Evolutionary conservation across 1,139 yeast genomes (phyloP), one percentile per base, ranked within the genome.

Genomic region (Candida sanyaensis): DNA sequence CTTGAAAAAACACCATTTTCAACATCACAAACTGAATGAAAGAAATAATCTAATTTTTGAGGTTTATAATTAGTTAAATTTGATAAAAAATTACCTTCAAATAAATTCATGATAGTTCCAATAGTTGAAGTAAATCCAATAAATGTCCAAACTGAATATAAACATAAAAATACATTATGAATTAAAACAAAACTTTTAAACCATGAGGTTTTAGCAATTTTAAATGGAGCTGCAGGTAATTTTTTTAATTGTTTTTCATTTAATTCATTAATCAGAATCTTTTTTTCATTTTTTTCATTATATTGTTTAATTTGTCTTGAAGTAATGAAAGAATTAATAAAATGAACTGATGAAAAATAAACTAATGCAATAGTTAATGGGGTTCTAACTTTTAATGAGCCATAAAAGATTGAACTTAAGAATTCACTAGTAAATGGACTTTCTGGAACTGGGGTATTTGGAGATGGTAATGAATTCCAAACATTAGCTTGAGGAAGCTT

Each of bases 121-220:
- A 84, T 79, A 26, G 86, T 73, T 11, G 71, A 59, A 28, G 79
- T 64, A 84, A 85, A 84, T n/a, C 90, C 89, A 13, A 81, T 46
- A 56, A 84, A 84, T 6, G 91, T 84, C 90, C 90, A 85, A 30
- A 80, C 78, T 4, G 90, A 84, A 68, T 85, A 86, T 28, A 73
- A 65, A 61, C 90, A 85, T 43, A 86, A 76, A 42, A 80, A 77
- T 21, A 82, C 59, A 61, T 86, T 86, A 66, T 86, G 93, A 38
- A 81, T 58, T 21, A 85, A 63, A 13, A 86, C 90, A 50, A 85
- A 74, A 37, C 69, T 47, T 60, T 80, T 80, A 73, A 86, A 86
- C 29, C 66, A 42, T 2, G 56, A 50, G 13, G 78, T 70, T 43
- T 68, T 73, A 24, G 88, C 71, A 50, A 86, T 68, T 23, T 66